A percentile compares a stretch with the other conserved stretches of the same genome.
Evolutionary conservation across 1,284 basidiomycete genomes (phyloP).

Genomic region (Cerrena zonata): DNA sequence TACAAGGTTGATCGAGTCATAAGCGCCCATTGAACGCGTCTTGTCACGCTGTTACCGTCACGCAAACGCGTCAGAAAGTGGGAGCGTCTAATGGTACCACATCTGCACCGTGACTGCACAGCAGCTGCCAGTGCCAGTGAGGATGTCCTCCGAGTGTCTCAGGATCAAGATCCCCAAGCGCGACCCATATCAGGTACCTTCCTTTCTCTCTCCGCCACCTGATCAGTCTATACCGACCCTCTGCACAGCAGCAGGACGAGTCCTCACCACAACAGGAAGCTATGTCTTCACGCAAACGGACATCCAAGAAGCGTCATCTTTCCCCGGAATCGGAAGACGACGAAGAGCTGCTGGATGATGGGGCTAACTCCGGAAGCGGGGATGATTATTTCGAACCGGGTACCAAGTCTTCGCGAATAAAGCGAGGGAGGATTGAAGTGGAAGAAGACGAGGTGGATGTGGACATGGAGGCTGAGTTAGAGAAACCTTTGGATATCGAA

Average conservation of each 20-base stretch:
- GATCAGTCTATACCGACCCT: background rate
- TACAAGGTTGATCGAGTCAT: background rate
- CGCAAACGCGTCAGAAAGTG: background rate
- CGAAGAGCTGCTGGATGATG: conserved; percentile 3
- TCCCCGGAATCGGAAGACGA: conserved; percentile 14
- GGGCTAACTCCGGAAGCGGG: conserved; percentile 14
- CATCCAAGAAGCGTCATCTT: conserved; percentile 12
- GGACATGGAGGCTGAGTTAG: conserved; percentile 13
- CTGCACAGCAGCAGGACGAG: background rate
- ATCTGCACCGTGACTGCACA: background rate
- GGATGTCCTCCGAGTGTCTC: conserved; percentile 15
- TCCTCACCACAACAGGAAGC: background rate
- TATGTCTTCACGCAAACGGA: conserved; percentile 11
- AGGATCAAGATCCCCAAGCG: conserved; percentile 22
- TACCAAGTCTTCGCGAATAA: conserved; percentile 11
- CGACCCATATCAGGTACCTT: background rate
- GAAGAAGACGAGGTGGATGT: conserved; percentile 17
- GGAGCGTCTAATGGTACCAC: background rate
- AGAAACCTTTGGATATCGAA: background rate
- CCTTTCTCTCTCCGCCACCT: conserved; percentile 13
- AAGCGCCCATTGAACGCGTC: background rate
- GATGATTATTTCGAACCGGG: conserved; percentile 14
- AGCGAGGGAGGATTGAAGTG: conserved; percentile 17
- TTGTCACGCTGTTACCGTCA: background rate
- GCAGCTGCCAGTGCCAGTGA: too few species aligned